Base-by-base conservation (phyloP, 176 grass and related monocot species). In the Raddia guianensis region DNA sequence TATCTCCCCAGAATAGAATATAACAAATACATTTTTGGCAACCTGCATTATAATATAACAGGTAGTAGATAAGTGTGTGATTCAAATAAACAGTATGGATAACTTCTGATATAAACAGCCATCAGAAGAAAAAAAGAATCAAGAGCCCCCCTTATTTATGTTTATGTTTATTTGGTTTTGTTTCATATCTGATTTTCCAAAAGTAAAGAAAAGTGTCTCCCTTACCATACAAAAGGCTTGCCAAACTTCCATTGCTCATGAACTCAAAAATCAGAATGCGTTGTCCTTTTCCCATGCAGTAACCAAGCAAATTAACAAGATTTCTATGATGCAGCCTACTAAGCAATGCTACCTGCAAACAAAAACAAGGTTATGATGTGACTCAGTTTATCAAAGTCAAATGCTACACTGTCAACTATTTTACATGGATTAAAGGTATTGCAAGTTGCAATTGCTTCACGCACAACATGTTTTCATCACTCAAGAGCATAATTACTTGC, bases 301-400 rank as follows among this genome's bases (percentile, higher is more conserved):
- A 98, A n/a, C 95, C 95, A 43, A 98, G 90, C 86, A 98, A 89
- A 98, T 98, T 98, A 46, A 98, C 95, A 82, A 98, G 95, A 74
- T 98, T 98, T 69, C 95, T 95, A 35, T 98, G 95, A 87, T 98
- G 95, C 84, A 98, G 84, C 87, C 95, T 92, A 53, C 95, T 95
- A 44, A 99, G 90, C 84, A 99, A 86, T 72, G 87, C 91, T 46
- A 99, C 96, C 92, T 99, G 88, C 37, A 87, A 73, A 87, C 3
- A 3, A 44, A 48, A 37, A 49, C 8, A 44, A 66, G 69, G 46
- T 11, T 32, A 81, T 21, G 67, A 46, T 82, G 34, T 15, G 68
- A 44, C 68, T 56, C 63, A 58, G 78, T 81, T 54, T 74, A 84
- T 74, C 60, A 58, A 67, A 47, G 59, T 68, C 64, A 9, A 66